phyloP scores from a whole-genome alignment of 2,329 filamentous ascomycete species.

The Penicillium paneum region DNA sequence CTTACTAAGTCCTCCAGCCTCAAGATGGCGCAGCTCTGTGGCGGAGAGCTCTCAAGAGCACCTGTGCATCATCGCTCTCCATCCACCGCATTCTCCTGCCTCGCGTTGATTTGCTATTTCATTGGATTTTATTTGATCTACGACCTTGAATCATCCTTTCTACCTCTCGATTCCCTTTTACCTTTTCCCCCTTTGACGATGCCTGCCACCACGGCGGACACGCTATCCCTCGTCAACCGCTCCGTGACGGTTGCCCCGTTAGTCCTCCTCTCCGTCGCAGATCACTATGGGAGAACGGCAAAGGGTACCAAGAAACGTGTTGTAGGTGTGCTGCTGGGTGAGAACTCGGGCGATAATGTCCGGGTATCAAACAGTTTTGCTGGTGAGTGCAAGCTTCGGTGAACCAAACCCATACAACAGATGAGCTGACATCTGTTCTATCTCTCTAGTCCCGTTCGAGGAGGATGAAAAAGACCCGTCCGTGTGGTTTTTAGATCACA shows the following conservation, averaged over 20 bases:
- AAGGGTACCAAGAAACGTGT: conserved; percentile 87
- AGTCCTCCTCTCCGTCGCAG: conserved; percentile 94
- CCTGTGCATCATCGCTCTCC: conserved; percentile 19
- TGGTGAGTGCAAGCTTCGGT: conserved; percentile 55
- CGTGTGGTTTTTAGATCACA: conserved; percentile 99
- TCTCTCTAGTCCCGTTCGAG: conserved; percentile 79
- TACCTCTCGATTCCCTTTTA: conserved; percentile 1
- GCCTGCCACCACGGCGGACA: conserved; percentile 96
- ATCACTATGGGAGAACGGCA: conserved; percentile 93
- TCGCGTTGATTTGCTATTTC: conserved; percentile 6
- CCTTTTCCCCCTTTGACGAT: conserved; percentile 53
- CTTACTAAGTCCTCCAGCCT: conserved; percentile 19
- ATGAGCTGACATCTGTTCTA: conserved; percentile 19
- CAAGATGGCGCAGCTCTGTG: conserved; percentile 17
- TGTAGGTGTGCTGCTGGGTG: conserved; percentile 88
- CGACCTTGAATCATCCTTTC: conserved; percentile 1
- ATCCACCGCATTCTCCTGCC: conserved; percentile 5
- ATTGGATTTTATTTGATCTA: conserved; percentile 1
- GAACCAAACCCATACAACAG: not conserved
- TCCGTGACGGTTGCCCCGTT: conserved; percentile 96
- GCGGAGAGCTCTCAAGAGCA: conserved; percentile 21
- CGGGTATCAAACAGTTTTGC: conserved; percentile 99
- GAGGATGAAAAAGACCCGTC: conserved; percentile 98
- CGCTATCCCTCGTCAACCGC: conserved; percentile 86
- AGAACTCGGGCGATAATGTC: conserved; percentile 94